Evolutionary conservation across 2,329 filamentous ascomycete species (phyloP).

Genomic region (Mariannaea sp.): DNA sequence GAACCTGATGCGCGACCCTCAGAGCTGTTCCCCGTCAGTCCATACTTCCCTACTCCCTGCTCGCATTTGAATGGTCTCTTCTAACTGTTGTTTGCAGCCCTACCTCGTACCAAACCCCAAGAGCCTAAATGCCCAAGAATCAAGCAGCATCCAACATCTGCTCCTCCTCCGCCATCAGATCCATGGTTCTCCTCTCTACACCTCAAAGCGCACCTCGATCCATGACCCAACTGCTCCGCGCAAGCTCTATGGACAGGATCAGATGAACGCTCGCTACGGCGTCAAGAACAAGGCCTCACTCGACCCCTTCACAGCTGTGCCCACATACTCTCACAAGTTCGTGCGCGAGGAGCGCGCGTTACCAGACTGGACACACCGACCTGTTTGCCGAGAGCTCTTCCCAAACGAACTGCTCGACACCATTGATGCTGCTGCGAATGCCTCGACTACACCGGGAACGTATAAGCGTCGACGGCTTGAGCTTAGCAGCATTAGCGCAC

Average conservation of each 20-base stretch:
- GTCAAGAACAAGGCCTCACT: slow-evolving; percentile 59
- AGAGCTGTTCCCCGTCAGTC: slow-evolving; percentile 62
- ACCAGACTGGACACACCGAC: slow-evolving; percentile 57
- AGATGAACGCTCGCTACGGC: slow-evolving; percentile 61
- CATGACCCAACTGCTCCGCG: slow-evolving; percentile 47
- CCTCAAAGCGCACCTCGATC: slow-evolving; percentile 53
- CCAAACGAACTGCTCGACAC: slow-evolving; percentile 61
- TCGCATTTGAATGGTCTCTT: background rate
- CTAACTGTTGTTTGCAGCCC: slow-evolving; percentile 43
- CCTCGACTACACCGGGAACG: slow-evolving; percentile 40
- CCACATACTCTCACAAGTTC: slow-evolving; percentile 63
- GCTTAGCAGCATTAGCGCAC: slow-evolving; percentile 52
- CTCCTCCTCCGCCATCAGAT: slow-evolving; percentile 62
- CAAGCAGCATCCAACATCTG: slow-evolving; percentile 54
- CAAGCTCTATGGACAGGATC: slow-evolving; percentile 60
- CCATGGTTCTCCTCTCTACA: slow-evolving; percentile 61
- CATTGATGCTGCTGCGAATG: slow-evolving; percentile 50
- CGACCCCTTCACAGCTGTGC: slow-evolving; percentile 63
- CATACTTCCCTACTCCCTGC: no score
- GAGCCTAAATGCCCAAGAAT: slow-evolving; percentile 51
- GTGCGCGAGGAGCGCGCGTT: slow-evolving; percentile 56
- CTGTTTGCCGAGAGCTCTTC: slow-evolving; percentile 59
- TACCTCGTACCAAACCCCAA: slow-evolving; percentile 55
- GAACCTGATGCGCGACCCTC: slow-evolving; percentile 62
- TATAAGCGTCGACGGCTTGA: slow-evolving; percentile 52